Conservation (phyloP, 352 stramenopile genomes). For the Pythium rishiriense region DNA sequence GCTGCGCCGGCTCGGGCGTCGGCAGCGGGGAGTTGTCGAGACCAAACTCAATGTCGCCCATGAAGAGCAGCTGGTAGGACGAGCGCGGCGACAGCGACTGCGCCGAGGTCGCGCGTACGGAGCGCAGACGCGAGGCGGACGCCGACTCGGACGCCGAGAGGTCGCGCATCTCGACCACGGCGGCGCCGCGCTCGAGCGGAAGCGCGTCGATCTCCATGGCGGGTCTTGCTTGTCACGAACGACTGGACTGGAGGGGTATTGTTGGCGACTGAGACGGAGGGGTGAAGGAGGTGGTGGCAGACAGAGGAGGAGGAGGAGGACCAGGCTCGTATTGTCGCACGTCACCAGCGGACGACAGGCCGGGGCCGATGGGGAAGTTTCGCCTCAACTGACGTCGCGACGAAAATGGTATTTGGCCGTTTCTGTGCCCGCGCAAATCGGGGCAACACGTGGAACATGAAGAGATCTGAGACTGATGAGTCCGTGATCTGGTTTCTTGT, state of each 20-base stretch:
- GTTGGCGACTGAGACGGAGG: not conserved
- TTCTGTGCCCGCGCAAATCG: too few relatives aligned
- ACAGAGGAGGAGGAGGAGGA: not conserved
- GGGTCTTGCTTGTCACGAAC: too few relatives aligned
- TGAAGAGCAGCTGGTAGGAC: conserved; percentile 16
- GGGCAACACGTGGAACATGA: too few relatives aligned
- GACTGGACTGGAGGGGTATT: not conserved
- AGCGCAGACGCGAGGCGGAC: conserved; percentile 4
- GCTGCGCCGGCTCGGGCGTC: not conserved
- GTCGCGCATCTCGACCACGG: conserved; percentile 41
- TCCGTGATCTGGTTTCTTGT: too few relatives aligned
- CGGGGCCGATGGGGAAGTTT: conserved; percentile 2
- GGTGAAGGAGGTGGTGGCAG: not conserved
- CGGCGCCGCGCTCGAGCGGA: conserved; percentile 34
- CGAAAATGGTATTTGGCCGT: not conserved
- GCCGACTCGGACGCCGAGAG: conserved; percentile 1
- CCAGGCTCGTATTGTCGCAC: not conserved
- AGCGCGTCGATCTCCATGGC: conserved; percentile 30
- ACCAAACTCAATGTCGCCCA: conserved; percentile 20
- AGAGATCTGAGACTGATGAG: too few relatives aligned
- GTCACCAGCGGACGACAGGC: not conserved
- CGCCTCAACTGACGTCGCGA: conserved; percentile 3
- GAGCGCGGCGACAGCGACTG: conserved; percentile 41
- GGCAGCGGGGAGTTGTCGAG: conserved; percentile 3
- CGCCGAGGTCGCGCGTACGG: conserved; percentile 41